Conservation (phyloP, 108 stramenopile genomes). For the Epithemia pelagica region DNA sequence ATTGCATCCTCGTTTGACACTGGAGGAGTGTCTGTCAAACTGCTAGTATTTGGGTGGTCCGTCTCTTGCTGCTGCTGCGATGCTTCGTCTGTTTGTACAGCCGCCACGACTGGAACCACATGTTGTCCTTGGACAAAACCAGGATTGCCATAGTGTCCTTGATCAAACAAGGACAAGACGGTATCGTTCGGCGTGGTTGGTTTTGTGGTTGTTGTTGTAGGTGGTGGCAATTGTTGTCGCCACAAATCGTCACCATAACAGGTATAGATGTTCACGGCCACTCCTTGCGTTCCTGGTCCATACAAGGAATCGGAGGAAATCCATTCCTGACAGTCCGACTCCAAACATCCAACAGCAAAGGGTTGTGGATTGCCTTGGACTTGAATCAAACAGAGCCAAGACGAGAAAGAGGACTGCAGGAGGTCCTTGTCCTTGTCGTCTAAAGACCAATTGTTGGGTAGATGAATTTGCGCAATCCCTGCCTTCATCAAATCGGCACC, state of each 20-base stretch:
- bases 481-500: slow-evolving; percentile 81
- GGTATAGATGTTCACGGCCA: slow-evolving; percentile 55
- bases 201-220: slow-evolving; percentile 3
- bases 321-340: neutral
- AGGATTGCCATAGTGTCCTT: slow-evolving; percentile 73
- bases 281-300: slow-evolving; percentile 55
- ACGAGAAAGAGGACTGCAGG: neutral
- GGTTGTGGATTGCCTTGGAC: slow-evolving; percentile 66
- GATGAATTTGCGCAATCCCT: slow-evolving; percentile 32
- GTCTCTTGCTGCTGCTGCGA: neutral
- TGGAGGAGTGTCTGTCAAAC: neutral
- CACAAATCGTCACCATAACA: slow-evolving; percentile 85
- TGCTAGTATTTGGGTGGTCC: neutral
- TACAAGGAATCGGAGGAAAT: slow-evolving; percentile 12
- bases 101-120: neutral
- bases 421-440: neutral
- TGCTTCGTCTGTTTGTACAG: neutral
- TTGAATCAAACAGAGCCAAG: slow-evolving; percentile 33
- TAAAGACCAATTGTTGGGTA: neutral
- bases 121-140: slow-evolving; percentile 58
- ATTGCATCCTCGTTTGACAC: neutral
- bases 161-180: slow-evolving; percentile 46
- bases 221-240: slow-evolving; percentile 25
- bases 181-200: slow-evolving; percentile 18
- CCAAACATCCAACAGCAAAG: slow-evolving; percentile 57